Evolutionary conservation across 73 alveolate species (phyloP), one percentile per base, ranked within the genome.

Genomic region (Halteria grandinella): DNA sequence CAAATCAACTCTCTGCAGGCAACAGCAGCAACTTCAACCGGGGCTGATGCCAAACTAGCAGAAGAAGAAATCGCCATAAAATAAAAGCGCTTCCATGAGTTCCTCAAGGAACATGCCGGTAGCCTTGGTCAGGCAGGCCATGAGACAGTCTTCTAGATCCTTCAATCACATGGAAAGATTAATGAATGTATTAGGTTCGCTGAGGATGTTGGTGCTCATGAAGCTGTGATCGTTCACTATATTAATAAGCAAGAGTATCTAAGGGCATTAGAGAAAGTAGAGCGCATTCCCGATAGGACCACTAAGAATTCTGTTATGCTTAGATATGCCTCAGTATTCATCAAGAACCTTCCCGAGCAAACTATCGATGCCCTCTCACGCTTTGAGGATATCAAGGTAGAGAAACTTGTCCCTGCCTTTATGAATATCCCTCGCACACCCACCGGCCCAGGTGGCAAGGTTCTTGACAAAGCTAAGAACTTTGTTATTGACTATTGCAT

Each of bases 121-220:
- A 62, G 54, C 60, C 48, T 31, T 75, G 54, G 31, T 87, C 81
- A 53, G 59, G 72, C 90, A 36, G 85, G 90, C 78, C 58, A 43
- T 17, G 93, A 86, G 66, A 83, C 94, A 24, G 78, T 94, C 20
- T 93, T 89, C 69, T 85, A 91, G 52, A 63, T 94, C 41, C 83
- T 94, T 32, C 90, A 92, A 75, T 69, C 75, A 33, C 95, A 94
- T 79, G 99, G 99, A 25, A 79, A 93, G 69, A 89, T 92, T 69
- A 94, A 89, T 39, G 97, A 94, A 66, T 94, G 94, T 52, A 91
- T 94, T 41, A 83, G 77, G 64, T 93, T 82, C 71, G 98, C 98
- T 24, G 93, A 92, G 55, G 74, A 71, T 60, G 81, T 78, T 25
- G 79, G 83, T 70, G 90, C 87, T 69, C 87, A 76, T 72, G 98